phyloP scores from a whole-genome alignment of 805 yeast species.

The Scheffersomyces spartinae region DNA sequence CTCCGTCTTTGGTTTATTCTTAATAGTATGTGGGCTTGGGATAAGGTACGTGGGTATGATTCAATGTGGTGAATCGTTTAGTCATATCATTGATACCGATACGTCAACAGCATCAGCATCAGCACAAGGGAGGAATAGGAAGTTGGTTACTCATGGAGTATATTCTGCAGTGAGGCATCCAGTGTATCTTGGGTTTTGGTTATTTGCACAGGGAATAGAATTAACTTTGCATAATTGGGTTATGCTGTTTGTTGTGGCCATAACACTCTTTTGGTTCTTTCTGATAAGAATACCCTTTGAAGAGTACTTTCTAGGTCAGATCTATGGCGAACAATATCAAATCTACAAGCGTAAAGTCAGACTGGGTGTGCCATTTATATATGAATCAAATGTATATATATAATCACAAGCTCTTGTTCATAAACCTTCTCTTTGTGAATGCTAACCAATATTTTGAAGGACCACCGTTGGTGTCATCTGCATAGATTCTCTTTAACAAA shows the following conservation, averaged over 20 bases:
- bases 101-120: too few relatives aligned
- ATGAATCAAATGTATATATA: conserved; percentile 1
- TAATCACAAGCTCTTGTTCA: conserved; percentile 73
- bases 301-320: conserved; percentile 17
- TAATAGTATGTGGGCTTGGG: conserved; percentile 13
- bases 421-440: conserved; percentile 86
- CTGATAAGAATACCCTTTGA: conserved; percentile 19
- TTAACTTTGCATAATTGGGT: conserved; percentile 13
- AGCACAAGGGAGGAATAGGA: conserved; percentile 3
- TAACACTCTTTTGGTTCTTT: conserved; percentile 16
- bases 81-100: conserved; percentile 19
- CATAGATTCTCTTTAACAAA: conserved; percentile 62
- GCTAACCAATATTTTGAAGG: conserved; percentile 96
- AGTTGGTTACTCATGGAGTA: conserved; percentile 22
- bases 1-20: conserved; percentile 6
- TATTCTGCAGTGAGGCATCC: conserved; percentile 23
- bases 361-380: conserved; percentile 18
- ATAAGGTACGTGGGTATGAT: conserved; percentile 18
- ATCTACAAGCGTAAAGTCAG: conserved; percentile 12
- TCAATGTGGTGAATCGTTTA: conserved; percentile 23
- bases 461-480: conserved; percentile 32
- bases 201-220: conserved; percentile 22
- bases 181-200: conserved; percentile 25
- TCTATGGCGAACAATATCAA: conserved; percentile 17
- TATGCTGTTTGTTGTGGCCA: conserved; percentile 7